phyloP scores from a whole-genome alignment of 768 basidiomycete species.

The Gelatoporia subvermispora region DNA sequence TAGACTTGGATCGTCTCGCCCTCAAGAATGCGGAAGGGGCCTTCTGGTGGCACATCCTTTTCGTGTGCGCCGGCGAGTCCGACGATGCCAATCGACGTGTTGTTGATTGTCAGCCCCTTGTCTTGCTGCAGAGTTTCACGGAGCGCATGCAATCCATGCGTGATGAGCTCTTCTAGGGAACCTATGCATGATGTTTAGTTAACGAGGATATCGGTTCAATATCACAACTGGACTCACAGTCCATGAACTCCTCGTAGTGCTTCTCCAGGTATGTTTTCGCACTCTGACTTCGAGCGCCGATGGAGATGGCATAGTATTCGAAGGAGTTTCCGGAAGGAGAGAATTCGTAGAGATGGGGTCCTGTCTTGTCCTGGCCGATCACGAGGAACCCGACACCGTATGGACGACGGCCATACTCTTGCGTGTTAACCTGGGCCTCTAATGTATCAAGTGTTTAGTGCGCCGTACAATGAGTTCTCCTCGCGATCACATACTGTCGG shows the following conservation, averaged over 20 bases:
- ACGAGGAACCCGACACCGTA: slow-evolving; percentile 99
- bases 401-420: slow-evolving; percentile 94
- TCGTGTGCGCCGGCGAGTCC: slow-evolving; percentile 67
- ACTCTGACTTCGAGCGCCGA: slow-evolving; percentile 95
- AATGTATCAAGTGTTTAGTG: not conserved
- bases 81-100: slow-evolving; percentile 93
- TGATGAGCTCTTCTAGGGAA: slow-evolving; percentile 81
- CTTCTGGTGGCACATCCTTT: slow-evolving; percentile 42
- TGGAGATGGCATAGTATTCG: slow-evolving; percentile 98
- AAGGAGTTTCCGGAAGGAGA: slow-evolving; percentile 96
- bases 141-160: slow-evolving; percentile 90
- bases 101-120: slow-evolving; percentile 88
- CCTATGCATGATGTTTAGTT: slow-evolving; percentile 37
- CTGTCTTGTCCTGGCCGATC: slow-evolving; percentile 92
- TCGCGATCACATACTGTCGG: slow-evolving; percentile 70
- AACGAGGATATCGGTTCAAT: not conserved
- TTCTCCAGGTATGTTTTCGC: slow-evolving; percentile 98
- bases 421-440: slow-evolving; percentile 99
- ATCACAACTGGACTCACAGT: slow-evolving; percentile 51
- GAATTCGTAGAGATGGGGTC: slow-evolving; percentile 97
- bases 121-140: slow-evolving; percentile 98
- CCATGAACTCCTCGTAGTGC: slow-evolving; percentile 81
- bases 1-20: slow-evolving; percentile 72
- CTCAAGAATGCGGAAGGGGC: slow-evolving; percentile 84
- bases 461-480: not conserved